Conservation (phyloP, 2,329 filamentous ascomycete species). For the Fusarium sp. region DNA sequence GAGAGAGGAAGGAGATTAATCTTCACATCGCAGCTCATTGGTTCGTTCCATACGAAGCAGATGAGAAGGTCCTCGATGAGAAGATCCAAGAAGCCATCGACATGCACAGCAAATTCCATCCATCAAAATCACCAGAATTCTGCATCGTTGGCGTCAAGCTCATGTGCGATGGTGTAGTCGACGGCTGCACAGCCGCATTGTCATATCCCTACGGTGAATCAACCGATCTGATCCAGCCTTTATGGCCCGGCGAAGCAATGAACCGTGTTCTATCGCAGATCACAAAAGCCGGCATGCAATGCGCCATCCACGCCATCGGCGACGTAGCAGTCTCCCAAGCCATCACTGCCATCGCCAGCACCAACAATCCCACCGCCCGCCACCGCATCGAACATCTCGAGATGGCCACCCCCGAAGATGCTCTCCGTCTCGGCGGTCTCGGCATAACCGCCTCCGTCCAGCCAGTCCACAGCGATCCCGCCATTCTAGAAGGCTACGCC, state of each 20-base stretch:
- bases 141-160: constrained; percentile 68
- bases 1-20: constrained; percentile 44
- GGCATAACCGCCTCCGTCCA: constrained; percentile 69
- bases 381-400: constrained; percentile 73
- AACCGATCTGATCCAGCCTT: constrained; percentile 53
- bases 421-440: constrained; percentile 61
- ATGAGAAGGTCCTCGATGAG: constrained; percentile 48
- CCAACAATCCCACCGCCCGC: constrained; percentile 55
- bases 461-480: constrained; percentile 67
- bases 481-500: constrained; percentile 68
- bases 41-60: constrained; percentile 52
- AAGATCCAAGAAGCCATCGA: constrained; percentile 55
- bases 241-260: constrained; percentile 63
- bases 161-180: constrained; percentile 71
- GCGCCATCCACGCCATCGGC: constrained; percentile 72
- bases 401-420: constrained; percentile 63
- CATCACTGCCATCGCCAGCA: constrained; percentile 61
- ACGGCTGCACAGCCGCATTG: constrained; percentile 70
- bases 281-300: constrained; percentile 62
- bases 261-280: constrained; percentile 63
- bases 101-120: constrained; percentile 44
- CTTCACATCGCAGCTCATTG: constrained; percentile 56
- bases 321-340: constrained; percentile 66
- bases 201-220: constrained; percentile 65
- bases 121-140: constrained; percentile 39